These are phyloP conservation scores for Agarophyton chilense DNA, from an alignment of 23 red algal species.

Conservation along the genomic window DNA sequence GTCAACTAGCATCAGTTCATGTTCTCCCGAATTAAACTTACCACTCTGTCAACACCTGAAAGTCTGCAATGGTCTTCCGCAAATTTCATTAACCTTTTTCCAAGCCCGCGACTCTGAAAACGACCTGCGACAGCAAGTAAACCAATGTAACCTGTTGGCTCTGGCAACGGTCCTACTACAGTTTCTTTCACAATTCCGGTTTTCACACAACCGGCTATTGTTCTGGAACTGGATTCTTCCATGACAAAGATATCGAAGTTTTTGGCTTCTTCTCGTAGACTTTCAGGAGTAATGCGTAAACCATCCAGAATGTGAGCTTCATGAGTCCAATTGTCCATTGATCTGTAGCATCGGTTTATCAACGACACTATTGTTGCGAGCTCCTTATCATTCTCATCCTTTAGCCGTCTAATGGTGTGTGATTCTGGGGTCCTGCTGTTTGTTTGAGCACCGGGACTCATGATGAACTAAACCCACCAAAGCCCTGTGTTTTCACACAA, in stretches of 20 bases:
- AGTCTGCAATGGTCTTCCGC: conserved; percentile 32
- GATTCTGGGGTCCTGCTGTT: no score
- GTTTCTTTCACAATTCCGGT: conserved; percentile 43
- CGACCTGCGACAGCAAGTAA: conserved; percentile 43
- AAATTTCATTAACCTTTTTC: conserved; percentile 34
- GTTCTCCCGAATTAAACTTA: conserved; percentile 38
- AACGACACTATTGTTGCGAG: conserved; percentile 25
- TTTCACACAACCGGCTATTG: conserved; percentile 64
- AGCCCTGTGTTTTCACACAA: background rate
- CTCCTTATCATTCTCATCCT: background rate
- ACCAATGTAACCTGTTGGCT: conserved; percentile 59
- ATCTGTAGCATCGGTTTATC: conserved; percentile 72
- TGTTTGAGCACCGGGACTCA: background rate
- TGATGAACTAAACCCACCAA: background rate
- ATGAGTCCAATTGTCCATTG: conserved; percentile 57
- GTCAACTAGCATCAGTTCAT: background rate
- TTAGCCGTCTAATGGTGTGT: background rate
- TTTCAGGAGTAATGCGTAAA: conserved; percentile 12
- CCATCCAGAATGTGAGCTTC: conserved; percentile 57
- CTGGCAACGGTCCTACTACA: conserved; percentile 28
- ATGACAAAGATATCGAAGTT: conserved; percentile 23
- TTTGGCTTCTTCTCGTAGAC: conserved; percentile 6
- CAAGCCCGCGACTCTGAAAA: conserved; percentile 71
- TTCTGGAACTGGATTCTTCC: background rate
- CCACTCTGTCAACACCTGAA: conserved; percentile 41